Conservation (phyloP, 257 asterid genomes). For the Penstemon davidsonii region DNA sequence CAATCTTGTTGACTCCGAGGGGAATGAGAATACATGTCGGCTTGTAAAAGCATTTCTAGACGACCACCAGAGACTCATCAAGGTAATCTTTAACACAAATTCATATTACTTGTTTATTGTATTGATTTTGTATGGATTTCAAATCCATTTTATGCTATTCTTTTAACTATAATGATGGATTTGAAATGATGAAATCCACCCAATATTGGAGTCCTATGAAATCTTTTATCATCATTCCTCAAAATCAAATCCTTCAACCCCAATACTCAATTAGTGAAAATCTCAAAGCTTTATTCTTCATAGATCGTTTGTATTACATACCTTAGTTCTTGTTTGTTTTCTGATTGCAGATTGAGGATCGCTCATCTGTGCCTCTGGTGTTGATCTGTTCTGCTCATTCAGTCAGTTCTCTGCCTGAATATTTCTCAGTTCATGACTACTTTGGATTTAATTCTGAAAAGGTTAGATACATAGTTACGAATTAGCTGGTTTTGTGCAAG, state of each 20-base stretch:
- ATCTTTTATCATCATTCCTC: too few relatives aligned
- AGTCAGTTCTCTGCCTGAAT: conserved; percentile 50
- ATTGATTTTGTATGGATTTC: background rate
- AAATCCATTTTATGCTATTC: too few relatives aligned
- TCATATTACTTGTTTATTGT: background rate
- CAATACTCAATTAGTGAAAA: too few relatives aligned
- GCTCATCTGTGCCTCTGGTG: conserved; percentile 67
- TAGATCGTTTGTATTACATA: conserved; percentile 26
- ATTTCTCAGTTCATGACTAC: conserved; percentile 58
- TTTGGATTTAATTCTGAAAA: conserved; percentile 76
- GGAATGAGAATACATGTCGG: conserved; percentile 33
- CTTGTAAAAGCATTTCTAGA: conserved; percentile 49
- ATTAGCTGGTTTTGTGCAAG: background rate
- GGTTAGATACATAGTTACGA: conserved; percentile 40
- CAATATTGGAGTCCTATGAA: too few relatives aligned
- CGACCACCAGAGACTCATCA: conserved; percentile 41
- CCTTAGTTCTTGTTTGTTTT: conserved; percentile 16
- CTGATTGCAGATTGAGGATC: conserved; percentile 58
- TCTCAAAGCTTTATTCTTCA: background rate
- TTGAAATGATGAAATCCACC: too few relatives aligned
- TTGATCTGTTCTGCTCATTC: conserved; percentile 59
- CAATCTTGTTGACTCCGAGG: conserved; percentile 29
- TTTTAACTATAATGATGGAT: too few relatives aligned
- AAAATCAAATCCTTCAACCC: too few relatives aligned
- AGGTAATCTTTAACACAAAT: conserved; percentile 43